A percentile compares a stretch with the other conserved stretches of the same genome.
Evolutionary conservation across 192 early-diverging fungal species (phyloP).

Genomic region (Entophlyctis luteolus): DNA sequence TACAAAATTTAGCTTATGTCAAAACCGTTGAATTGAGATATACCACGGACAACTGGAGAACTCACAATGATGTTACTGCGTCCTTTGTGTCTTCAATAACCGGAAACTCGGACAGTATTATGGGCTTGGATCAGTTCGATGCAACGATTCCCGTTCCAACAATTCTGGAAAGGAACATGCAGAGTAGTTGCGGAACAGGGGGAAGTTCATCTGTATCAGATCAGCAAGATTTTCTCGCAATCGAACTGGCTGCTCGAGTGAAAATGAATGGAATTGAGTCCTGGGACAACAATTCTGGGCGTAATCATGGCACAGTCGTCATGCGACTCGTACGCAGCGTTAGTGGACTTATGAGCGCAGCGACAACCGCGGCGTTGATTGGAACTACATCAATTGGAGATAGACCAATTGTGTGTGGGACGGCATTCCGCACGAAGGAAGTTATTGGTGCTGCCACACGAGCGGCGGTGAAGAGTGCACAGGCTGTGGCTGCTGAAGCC

Average conservation of each 20-base stretch:
- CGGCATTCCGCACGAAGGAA: not conserved
- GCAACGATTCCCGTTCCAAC: slow-evolving; percentile 61
- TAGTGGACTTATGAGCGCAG: slow-evolving; percentile 4
- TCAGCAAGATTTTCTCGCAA: not conserved
- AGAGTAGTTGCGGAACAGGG: slow-evolving; percentile 22
- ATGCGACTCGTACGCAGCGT: not conserved
- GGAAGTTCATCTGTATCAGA: not conserved
- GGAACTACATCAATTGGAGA: too few relatives aligned
- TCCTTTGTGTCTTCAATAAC: slow-evolving; percentile 57
- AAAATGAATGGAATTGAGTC: slow-evolving; percentile 64
- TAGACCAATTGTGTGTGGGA: too few relatives aligned
- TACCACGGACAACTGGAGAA: slow-evolving; percentile 78
- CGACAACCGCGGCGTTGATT: slow-evolving; percentile 2
- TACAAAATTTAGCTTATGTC: slow-evolving; percentile 84
- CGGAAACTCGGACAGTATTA: slow-evolving; percentile 23
- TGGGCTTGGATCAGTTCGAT: slow-evolving; percentile 66
- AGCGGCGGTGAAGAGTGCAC: not conserved
- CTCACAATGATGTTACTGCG: slow-evolving; percentile 63
- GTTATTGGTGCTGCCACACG: slow-evolving; percentile 1
- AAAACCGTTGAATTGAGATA: slow-evolving; percentile 78
- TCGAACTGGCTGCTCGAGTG: slow-evolving; percentile 53
- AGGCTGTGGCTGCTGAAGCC: not conserved
- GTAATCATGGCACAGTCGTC: slow-evolving; percentile 48
- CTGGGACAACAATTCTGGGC: slow-evolving; percentile 94
- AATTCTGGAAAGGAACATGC: not conserved